Evolutionary conservation across 78 protist genomes (phyloP).

Genomic region (slime mould (Dictyostelium discoideum)): DNA sequence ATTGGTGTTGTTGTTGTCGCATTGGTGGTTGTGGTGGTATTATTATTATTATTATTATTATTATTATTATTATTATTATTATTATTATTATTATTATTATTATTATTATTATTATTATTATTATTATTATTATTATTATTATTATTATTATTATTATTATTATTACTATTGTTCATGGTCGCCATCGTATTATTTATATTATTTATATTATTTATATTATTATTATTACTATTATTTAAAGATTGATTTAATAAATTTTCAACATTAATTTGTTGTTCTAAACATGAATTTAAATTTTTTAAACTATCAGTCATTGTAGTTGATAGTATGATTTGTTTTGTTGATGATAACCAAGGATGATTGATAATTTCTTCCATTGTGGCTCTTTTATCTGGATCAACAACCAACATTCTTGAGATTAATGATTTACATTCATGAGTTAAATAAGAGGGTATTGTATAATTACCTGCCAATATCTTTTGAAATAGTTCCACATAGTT

Average conservation of each 20-base stretch:
- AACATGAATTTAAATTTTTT: not conserved
- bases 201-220: not conserved
- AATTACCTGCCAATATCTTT: constrained; percentile 91
- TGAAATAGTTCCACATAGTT: constrained; percentile 94
- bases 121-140: not conserved
- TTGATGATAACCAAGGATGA: constrained; percentile 64
- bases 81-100: not conserved
- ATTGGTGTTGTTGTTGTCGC: not conserved
- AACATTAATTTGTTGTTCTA: not conserved
- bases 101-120: not conserved
- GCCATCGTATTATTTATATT: not conserved
- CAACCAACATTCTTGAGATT: constrained; percentile 95
- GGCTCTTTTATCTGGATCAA: constrained; percentile 92
- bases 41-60: too few relatives aligned
- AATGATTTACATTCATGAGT: constrained; percentile 85
- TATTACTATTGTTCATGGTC: not conserved
- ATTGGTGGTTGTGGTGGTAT: too few relatives aligned
- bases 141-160: not conserved
- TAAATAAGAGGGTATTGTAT: constrained; percentile 72
- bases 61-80: not conserved
- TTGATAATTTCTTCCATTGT: constrained; percentile 57
- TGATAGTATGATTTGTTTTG: not conserved
- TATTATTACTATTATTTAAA: not conserved
- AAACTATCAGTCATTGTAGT: not conserved
- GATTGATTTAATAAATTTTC: not conserved